These are phyloP conservation scores for Plasmodium malariae DNA, from an alignment of 169 alveolate species.

Conservation along the genomic window DNA sequence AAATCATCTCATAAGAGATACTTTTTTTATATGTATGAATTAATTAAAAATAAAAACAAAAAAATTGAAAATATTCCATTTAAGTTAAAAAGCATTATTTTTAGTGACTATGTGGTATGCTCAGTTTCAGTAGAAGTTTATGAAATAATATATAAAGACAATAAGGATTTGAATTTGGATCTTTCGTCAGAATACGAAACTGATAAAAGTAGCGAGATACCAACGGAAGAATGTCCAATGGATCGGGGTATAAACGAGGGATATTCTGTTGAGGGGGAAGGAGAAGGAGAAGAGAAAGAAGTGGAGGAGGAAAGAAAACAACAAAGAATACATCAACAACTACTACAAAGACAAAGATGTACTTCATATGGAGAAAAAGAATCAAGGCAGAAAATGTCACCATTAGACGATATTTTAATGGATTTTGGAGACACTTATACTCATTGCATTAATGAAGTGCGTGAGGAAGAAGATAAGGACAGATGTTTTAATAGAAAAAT, in stretches of 20 bases:
- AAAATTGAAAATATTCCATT: conserved; percentile 55
- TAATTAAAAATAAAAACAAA: conserved; percentile 74
- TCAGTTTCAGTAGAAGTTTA: conserved; percentile 69
- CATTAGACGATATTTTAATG: no score
- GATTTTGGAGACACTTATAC: no score
- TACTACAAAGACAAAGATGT: no score
- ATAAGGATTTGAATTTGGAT: conserved; percentile 23
- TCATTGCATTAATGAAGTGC: no score
- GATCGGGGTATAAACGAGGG: not conserved
- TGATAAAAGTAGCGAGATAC: no score
- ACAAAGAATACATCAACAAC: no score
- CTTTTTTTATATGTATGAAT: conserved; percentile 62
- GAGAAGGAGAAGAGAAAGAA: not conserved
- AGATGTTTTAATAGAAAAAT: not conserved
- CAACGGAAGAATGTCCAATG: not conserved
- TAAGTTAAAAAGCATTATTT: conserved; percentile 64
- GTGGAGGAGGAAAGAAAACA: no score
- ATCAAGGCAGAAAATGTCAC: no score
- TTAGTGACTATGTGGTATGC: conserved; percentile 62
- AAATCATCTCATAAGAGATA: conserved; percentile 76
- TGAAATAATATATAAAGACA: conserved; percentile 70
- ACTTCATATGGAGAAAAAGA: no score
- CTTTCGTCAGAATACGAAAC: conserved; percentile 17
- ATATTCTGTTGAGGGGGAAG: not conserved
- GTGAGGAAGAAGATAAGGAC: not conserved